phyloP scores from a whole-genome alignment of 805 yeast species.

The Wickerhamomyces pijperi region DNA sequence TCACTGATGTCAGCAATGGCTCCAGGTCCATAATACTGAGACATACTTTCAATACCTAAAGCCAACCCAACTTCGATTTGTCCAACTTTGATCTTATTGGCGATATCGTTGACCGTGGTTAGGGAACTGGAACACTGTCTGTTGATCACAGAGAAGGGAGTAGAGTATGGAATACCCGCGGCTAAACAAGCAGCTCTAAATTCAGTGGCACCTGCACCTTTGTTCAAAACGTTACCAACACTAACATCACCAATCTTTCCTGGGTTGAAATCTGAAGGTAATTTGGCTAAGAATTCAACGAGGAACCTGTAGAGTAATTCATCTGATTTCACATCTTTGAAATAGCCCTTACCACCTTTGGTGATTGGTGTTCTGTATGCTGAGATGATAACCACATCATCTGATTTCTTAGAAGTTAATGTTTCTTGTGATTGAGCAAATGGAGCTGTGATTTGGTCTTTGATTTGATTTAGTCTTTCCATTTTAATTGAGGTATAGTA shows the following conservation, averaged over 20 bases:
- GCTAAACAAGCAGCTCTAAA: slow-evolving; percentile 87
- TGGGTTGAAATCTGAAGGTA: slow-evolving; percentile 35
- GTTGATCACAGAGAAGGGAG: slow-evolving; percentile 76
- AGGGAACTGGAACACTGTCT: slow-evolving; percentile 94
- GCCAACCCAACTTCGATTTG: slow-evolving; percentile 90
- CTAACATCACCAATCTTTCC: slow-evolving; percentile 70
- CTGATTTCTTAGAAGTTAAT: slow-evolving; percentile 18
- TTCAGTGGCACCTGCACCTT: slow-evolving; percentile 91
- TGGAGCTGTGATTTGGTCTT: background rate
- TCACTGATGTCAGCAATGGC: slow-evolving; percentile 55
- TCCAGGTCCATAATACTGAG: slow-evolving; percentile 76
- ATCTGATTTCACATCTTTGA: slow-evolving; percentile 76
- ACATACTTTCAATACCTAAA: slow-evolving; percentile 91
- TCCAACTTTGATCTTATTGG: slow-evolving; percentile 77
- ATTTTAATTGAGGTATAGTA: background rate
- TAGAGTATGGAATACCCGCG: slow-evolving; percentile 77
- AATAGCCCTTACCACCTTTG: slow-evolving; percentile 77
- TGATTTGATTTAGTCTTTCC: background rate
- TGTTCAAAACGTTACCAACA: slow-evolving; percentile 85
- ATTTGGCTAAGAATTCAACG: slow-evolving; percentile 44
- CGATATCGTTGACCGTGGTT: slow-evolving; percentile 82
- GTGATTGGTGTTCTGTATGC: slow-evolving; percentile 89
- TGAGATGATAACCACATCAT: slow-evolving; percentile 83
- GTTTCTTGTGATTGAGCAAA: too few species aligned
- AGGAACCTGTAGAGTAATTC: slow-evolving; percentile 62